phyloP scores from a whole-genome alignment of 2,329 filamentous ascomycete genomes.

The Phyllachora maydis region DNA sequence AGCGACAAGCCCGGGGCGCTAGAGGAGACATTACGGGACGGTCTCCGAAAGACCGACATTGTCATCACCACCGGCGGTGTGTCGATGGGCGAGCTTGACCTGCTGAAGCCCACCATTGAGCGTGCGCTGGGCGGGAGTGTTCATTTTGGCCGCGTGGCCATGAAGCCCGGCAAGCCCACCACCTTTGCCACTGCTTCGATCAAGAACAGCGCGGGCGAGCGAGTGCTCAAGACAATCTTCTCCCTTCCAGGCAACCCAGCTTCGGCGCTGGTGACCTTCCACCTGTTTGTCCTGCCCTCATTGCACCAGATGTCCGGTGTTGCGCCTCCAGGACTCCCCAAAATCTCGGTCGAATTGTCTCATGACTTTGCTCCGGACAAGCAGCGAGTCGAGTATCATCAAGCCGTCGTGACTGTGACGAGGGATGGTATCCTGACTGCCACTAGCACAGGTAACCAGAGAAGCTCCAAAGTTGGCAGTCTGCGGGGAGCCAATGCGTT shows the following conservation, averaged over 20 bases:
- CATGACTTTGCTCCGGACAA: conserved; percentile 58
- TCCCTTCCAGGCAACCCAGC: conserved; percentile 87
- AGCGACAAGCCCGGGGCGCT: conserved; percentile 52
- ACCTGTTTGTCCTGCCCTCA: conserved; percentile 80
- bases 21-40: conserved; percentile 56
- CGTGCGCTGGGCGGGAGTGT: conserved; percentile 76
- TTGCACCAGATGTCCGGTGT: conserved; percentile 61
- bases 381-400: conserved; percentile 72
- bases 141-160: conserved; percentile 85
- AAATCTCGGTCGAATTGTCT: conserved; percentile 47
- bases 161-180: conserved; percentile 97
- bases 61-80: conserved; percentile 88
- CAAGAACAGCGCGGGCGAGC: conserved; percentile 34
- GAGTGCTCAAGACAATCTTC: conserved; percentile 56
- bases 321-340: conserved; percentile 45
- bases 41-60: conserved; percentile 55
- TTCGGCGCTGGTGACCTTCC: conserved; percentile 78
- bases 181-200: conserved; percentile 80
- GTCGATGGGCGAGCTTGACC: conserved; percentile 92
- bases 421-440: conserved; percentile 51
- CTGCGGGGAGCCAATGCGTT: conserved; percentile 76
- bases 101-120: conserved; percentile 92
- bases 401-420: conserved; percentile 49
- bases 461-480: conserved; percentile 79
- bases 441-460: conserved; percentile 69